phyloP scores from a whole-genome alignment of 2,329 filamentous ascomycete genomes.

The Ophiostoma novo-ulmi region DNA sequence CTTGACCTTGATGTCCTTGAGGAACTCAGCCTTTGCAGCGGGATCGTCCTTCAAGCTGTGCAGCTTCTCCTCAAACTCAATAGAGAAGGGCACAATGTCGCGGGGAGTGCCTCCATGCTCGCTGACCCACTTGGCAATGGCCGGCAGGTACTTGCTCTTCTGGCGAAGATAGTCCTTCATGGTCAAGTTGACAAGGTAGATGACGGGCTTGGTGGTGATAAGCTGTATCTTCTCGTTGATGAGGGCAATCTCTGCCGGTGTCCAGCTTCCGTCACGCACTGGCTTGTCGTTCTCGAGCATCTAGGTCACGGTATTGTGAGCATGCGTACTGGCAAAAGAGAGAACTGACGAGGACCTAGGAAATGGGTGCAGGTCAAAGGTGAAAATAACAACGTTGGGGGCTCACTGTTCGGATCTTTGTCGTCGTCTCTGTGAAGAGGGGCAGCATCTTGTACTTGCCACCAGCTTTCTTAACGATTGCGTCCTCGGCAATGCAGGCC shows the following conservation, averaged over 20 bases:
- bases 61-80: conserved; percentile 44
- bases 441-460: conserved; percentile 45
- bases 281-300: conserved; percentile 40
- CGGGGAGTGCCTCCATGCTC: conserved; percentile 40
- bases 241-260: conserved; percentile 40
- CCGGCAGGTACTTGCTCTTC: conserved; percentile 43
- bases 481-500: conserved; percentile 38
- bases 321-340: background rate
- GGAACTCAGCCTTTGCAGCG: conserved; percentile 34
- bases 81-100: conserved; percentile 42
- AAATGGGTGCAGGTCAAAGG: background rate
- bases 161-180: conserved; percentile 46
- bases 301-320: conserved; percentile 26
- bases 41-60: conserved; percentile 38
- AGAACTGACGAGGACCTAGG: background rate
- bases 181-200: conserved; percentile 44
- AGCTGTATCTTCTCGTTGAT: conserved; percentile 45
- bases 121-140: conserved; percentile 43
- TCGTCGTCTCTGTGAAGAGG: conserved; percentile 41
- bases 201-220: conserved; percentile 43
- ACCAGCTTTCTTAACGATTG: conserved; percentile 40
- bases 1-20: conserved; percentile 41
- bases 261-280: conserved; percentile 42
- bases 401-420: conserved; percentile 37
- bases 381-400: background rate